Evolutionary conservation across 768 basidiomycete genomes (phyloP).

Genomic region (Termitomyces sp.): DNA sequence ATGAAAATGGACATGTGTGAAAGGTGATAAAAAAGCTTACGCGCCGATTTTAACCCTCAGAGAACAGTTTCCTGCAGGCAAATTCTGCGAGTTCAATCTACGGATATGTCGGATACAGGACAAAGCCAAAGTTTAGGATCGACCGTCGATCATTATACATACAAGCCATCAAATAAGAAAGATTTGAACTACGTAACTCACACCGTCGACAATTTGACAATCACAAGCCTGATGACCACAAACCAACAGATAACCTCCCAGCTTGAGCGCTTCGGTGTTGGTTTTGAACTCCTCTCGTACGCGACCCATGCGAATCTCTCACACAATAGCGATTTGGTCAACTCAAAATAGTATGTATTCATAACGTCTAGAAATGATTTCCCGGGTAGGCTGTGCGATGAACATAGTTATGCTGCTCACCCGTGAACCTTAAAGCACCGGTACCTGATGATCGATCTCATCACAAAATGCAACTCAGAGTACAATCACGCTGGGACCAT

Average conservation of each 20-base stretch:
- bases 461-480: background rate
- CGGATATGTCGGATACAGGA: too few relatives aligned
- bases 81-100: too few relatives aligned
- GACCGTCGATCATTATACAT: too few relatives aligned
- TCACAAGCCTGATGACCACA: background rate
- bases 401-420: background rate
- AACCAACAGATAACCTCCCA: background rate
- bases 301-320: background rate
- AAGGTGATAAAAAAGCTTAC: too few relatives aligned
- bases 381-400: background rate
- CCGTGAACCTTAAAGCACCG: background rate
- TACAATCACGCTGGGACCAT: conserved; percentile 2
- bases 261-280: too few relatives aligned
- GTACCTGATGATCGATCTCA: background rate
- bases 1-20: too few relatives aligned
- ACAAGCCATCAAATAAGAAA: too few relatives aligned
- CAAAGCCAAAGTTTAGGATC: too few relatives aligned
- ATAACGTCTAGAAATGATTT: background rate
- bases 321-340: background rate
- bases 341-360: background rate
- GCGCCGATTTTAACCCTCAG: too few relatives aligned
- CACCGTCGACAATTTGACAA: too few relatives aligned
- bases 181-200: too few relatives aligned
- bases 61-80: too few relatives aligned
- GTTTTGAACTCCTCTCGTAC: background rate